phyloP scores from a whole-genome alignment of 2,329 filamentous ascomycete genomes.

The Mycosphaerella sp. region DNA sequence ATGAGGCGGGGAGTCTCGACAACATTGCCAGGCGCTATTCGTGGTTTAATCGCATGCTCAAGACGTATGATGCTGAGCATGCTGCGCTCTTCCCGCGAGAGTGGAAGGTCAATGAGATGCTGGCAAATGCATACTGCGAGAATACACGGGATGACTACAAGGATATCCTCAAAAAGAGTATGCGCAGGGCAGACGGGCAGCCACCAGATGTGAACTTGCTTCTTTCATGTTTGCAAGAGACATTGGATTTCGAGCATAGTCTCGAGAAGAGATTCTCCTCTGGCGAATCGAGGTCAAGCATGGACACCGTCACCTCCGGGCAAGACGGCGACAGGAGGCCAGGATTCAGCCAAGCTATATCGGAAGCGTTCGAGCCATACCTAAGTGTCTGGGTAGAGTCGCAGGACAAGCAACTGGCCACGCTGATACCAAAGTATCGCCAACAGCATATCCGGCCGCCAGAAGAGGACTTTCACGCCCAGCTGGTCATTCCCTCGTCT shows the following conservation, averaged over 20 bases:
- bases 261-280: slow-evolving; percentile 77
- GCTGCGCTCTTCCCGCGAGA: slow-evolving; percentile 75
- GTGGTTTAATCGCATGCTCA: slow-evolving; percentile 94
- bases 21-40: slow-evolving; percentile 93
- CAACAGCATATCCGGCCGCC: slow-evolving; percentile 69
- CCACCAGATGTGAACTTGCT: slow-evolving; percentile 85
- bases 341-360: slow-evolving; percentile 84
- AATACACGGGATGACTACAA: slow-evolving; percentile 94
- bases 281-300: slow-evolving; percentile 60
- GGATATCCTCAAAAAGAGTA: slow-evolving; percentile 80
- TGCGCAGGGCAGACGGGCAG: slow-evolving; percentile 68
- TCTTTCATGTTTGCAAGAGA: slow-evolving; percentile 86
- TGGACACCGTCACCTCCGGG: slow-evolving; percentile 75
- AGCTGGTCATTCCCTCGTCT: slow-evolving; percentile 85
- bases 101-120: slow-evolving; percentile 85
- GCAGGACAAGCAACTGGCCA: slow-evolving; percentile 79
- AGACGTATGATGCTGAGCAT: slow-evolving; percentile 92
- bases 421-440: slow-evolving; percentile 81
- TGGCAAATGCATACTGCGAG: slow-evolving; percentile 91
- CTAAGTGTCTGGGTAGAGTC: slow-evolving; percentile 95
- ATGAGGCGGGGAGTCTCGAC: slow-evolving; percentile 92
- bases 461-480: slow-evolving; percentile 88
- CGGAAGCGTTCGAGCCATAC: slow-evolving; percentile 95
- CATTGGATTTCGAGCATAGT: slow-evolving; percentile 90
- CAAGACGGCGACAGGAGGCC: slow-evolving; percentile 60